These are phyloP conservation scores for Filosporella fistucella DNA, from an alignment of 495 filamentous ascomycete genomes.

Conservation along the genomic window DNA sequence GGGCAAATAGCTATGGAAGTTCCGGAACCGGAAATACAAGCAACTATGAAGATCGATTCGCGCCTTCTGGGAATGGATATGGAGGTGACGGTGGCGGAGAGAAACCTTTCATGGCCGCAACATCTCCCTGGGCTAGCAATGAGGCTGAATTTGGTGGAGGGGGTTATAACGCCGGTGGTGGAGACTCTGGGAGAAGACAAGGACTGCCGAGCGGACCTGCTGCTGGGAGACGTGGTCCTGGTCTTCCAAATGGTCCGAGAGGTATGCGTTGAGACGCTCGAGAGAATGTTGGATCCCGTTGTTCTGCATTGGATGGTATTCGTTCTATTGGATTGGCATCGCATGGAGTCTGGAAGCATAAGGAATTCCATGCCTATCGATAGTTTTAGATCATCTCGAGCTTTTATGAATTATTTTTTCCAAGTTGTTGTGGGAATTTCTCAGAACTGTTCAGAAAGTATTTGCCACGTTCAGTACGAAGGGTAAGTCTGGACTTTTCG, in stretches of 20 bases:
- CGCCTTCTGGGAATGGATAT: conserved; percentile 30
- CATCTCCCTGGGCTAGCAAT: conserved; percentile 40
- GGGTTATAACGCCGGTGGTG: conserved; percentile 31
- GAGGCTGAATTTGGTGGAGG: conserved; percentile 33
- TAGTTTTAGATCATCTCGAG: too few species aligned
- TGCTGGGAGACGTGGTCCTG: conserved; percentile 31
- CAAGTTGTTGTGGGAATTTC: too few species aligned
- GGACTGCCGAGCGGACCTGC: conserved; percentile 24
- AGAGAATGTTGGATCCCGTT: background rate
- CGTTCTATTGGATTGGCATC: conserved; percentile 7
- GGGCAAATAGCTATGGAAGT: conserved; percentile 24
- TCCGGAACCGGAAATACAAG: conserved; percentile 25
- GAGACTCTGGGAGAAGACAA: conserved; percentile 5
- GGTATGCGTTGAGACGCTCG: conserved; percentile 15
- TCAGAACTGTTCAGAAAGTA: too few species aligned
- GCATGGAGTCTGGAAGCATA: conserved; percentile 11
- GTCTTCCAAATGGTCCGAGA: conserved; percentile 47
- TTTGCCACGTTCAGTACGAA: too few species aligned
- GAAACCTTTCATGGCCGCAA: conserved; percentile 40
- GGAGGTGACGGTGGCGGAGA: conserved; percentile 19
- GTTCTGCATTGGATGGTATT: background rate
- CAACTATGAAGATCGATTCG: conserved; percentile 41
- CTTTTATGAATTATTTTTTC: too few species aligned
- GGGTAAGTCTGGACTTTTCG: too few species aligned
- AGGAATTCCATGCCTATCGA: too few species aligned